These are phyloP conservation scores for Cryptococcus sp. DNA, from an alignment of 1,284 basidiomycete genomes.

Conservation along the genomic window DNA sequence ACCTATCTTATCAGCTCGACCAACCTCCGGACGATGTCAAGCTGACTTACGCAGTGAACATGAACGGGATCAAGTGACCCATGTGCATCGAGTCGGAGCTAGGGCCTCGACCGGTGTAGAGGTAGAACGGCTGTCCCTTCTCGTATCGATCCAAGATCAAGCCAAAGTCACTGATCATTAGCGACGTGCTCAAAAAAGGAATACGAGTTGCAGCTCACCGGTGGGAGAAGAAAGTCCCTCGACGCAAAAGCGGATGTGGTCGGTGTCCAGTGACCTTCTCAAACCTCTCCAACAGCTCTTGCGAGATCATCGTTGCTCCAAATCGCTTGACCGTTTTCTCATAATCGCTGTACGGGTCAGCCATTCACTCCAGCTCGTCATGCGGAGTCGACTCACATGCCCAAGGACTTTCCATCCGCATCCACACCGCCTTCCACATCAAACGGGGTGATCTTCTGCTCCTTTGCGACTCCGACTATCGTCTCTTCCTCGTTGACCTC, in stretches of 20 bases:
- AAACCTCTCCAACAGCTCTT: slow-evolving; percentile 76
- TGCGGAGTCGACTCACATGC: slow-evolving; percentile 51
- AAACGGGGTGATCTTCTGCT: slow-evolving; percentile 95
- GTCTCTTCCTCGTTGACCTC: slow-evolving; percentile 5
- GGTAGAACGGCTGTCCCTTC: slow-evolving; percentile 93
- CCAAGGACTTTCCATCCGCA: slow-evolving; percentile 78
- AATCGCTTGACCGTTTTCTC: slow-evolving; percentile 93
- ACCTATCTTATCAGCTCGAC: slow-evolving; percentile 54
- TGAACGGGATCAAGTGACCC: slow-evolving; percentile 95
- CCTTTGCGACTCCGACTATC: slow-evolving; percentile 37
- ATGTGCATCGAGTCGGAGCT: slow-evolving; percentile 97
- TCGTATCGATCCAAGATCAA: slow-evolving; percentile 92
- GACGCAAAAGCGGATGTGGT: slow-evolving; percentile 84
- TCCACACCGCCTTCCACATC: slow-evolving; percentile 92
- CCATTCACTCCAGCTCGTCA: not conserved
- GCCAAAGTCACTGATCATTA: slow-evolving; percentile 70
- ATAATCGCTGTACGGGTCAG: slow-evolving; percentile 62
- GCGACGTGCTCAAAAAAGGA: too few species aligned
- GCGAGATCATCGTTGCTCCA: slow-evolving; percentile 77
- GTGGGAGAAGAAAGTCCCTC: slow-evolving; percentile 98
- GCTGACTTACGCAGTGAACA: slow-evolving; percentile 80
- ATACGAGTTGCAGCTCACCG: too few species aligned
- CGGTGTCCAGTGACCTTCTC: slow-evolving; percentile 83
- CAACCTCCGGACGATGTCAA: not conserved
- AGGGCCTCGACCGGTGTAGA: slow-evolving; percentile 96